Conservation (phyloP, 75 land plant species). For the Selaginella tamariscina region DNA sequence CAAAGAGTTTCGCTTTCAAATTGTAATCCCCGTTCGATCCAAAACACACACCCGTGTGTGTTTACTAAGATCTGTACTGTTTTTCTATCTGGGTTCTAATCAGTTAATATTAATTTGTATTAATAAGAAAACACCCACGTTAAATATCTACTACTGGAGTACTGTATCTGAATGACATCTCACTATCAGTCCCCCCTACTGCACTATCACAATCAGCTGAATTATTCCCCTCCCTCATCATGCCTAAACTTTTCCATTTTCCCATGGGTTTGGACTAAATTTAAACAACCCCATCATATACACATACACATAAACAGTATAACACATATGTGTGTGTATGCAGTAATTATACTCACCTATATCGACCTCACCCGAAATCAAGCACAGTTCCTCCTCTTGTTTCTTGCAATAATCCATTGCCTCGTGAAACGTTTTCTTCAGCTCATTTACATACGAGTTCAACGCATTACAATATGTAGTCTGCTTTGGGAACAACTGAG, state of each 20-base stretch:
- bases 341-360: no score
- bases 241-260: not conserved
- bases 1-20: not conserved
- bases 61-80: no score
- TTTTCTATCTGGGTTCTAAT: no score
- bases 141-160: no score
- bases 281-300: no score
- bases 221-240: not conserved
- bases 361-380: conserved; percentile 32
- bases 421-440: conserved; percentile 73
- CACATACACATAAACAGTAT: no score
- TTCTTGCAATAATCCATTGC: conserved; percentile 62
- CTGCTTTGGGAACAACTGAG: conserved; percentile 20
- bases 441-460: conserved; percentile 56
- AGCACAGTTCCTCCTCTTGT: conserved; percentile 49
- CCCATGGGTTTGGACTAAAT: not conserved
- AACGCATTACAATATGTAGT: conserved; percentile 75
- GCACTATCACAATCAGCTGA: conserved; percentile 1
- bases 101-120: no score
- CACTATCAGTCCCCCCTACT: not conserved
- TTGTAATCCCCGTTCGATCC: not conserved
- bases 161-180: not conserved
- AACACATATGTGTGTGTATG: no score
- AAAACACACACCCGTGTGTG: no score
- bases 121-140: no score